phyloP scores from a whole-genome alignment of 805 yeast genomes.

The Candida mattraensis region DNA sequence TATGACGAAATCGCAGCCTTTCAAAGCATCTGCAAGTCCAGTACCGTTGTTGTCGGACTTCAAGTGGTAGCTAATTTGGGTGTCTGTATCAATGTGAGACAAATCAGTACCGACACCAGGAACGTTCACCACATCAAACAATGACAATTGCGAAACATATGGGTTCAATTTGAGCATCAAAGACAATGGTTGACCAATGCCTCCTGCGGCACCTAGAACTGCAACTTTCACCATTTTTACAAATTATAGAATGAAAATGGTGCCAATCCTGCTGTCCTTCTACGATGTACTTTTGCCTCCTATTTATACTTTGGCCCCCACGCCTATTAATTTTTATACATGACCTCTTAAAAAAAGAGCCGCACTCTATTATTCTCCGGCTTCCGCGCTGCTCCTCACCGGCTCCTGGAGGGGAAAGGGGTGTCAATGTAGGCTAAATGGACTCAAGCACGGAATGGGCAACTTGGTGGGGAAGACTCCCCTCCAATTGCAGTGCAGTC shows the following conservation, averaged over 20 bases:
- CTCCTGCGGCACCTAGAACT: conserved; percentile 89
- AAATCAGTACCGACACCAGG: conserved; percentile 90
- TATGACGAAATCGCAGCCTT: conserved; percentile 48
- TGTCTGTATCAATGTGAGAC: conserved; percentile 66
- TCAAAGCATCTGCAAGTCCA: conserved; percentile 41
- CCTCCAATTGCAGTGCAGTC: conserved; percentile 1
- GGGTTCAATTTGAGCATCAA: conserved; percentile 72
- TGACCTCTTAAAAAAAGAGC: conserved; percentile 9
- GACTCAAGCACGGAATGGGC: too few relatives aligned
- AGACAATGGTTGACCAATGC: conserved; percentile 92
- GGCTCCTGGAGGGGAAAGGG: not conserved
- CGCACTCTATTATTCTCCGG: conserved; percentile 1
- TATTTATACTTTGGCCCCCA: conserved; percentile 11
- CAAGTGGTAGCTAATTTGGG: conserved; percentile 42
- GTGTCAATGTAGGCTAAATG: not conserved
- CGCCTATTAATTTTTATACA: conserved; percentile 6
- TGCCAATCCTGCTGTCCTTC: not conserved
- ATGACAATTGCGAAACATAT: conserved; percentile 61
- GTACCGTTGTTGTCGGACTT: conserved; percentile 35
- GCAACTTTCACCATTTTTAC: conserved; percentile 41
- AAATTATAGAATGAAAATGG: not conserved
- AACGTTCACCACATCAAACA: conserved; percentile 81
- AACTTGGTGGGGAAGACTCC: not conserved
- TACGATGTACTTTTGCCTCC: not conserved
- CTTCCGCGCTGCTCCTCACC: not conserved